These are phyloP conservation scores for Ustilago xerochloae DNA, from an alignment of 1,284 basidiomycete genomes.

Conservation along the genomic window DNA sequence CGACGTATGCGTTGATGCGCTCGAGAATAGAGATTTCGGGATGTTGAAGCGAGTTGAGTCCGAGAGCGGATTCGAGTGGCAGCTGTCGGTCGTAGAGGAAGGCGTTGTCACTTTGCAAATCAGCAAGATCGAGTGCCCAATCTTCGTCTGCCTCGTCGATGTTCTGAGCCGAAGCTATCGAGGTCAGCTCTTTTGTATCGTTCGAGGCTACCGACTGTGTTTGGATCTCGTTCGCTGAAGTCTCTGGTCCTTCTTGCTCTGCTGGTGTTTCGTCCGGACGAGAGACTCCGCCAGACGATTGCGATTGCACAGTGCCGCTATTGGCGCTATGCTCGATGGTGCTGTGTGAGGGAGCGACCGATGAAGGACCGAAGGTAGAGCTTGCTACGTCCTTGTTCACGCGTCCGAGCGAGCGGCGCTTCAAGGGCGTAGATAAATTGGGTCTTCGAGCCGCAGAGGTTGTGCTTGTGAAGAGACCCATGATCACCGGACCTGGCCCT, in stretches of 20 bases:
- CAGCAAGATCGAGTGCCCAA: conserved; percentile 16
- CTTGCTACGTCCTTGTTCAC: not conserved
- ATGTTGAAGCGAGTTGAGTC: not conserved
- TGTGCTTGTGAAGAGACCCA: conserved; percentile 31
- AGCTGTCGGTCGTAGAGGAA: conserved; percentile 18
- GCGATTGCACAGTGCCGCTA: not conserved
- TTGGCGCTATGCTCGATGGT: too few relatives aligned
- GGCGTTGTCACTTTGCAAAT: conserved; percentile 31
- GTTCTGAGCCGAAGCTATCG: not conserved
- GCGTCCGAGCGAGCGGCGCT: conserved; percentile 31
- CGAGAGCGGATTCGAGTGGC: conserved; percentile 18
- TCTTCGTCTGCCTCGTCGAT: conserved; percentile 4
- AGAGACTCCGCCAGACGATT: too few relatives aligned
- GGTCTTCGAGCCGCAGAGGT: conserved; percentile 8
- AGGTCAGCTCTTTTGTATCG: too few relatives aligned
- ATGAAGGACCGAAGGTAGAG: not conserved
- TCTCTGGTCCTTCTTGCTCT: too few relatives aligned
- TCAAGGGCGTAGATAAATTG: conserved; percentile 14
- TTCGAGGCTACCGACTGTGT: not conserved
- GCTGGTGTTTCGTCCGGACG: too few relatives aligned
- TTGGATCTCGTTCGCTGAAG: not conserved
- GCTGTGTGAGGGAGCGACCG: too few relatives aligned
- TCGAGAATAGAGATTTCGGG: conserved; percentile 2
- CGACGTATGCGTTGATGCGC: conserved; percentile 22
- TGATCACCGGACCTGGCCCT: conserved; percentile 1